Conservation (phyloP, 2,329 filamentous ascomycete species). For the Penicillium aurantiogriseum region DNA sequence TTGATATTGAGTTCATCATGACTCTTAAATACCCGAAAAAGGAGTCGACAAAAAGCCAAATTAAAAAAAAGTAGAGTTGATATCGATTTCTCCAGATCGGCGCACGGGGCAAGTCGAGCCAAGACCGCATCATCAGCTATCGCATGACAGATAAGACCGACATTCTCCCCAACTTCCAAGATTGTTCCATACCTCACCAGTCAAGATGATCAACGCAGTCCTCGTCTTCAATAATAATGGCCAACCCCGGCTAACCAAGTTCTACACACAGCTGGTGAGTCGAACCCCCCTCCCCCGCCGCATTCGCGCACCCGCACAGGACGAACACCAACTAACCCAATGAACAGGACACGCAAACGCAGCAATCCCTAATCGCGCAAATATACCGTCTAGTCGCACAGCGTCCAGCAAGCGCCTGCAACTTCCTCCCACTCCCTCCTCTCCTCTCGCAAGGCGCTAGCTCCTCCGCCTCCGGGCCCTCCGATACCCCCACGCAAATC, state of each 20-base stretch:
- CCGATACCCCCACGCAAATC: constrained; percentile 89
- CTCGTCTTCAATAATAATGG: constrained; percentile 98
- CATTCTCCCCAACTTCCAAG: background rate
- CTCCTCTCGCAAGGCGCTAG: constrained; percentile 56
- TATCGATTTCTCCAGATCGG: constrained; percentile 21
- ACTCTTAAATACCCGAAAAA: background rate
- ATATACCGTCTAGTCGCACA: constrained; percentile 96
- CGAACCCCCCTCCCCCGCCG: background rate
- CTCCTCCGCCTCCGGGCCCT: constrained; percentile 57
- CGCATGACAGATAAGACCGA: constrained; percentile 14
- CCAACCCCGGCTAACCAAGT: constrained; percentile 94
- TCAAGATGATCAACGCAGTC: constrained; percentile 92
- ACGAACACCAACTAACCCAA: constrained; percentile 7
- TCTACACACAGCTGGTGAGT: constrained; percentile 90
- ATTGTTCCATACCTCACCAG: background rate
- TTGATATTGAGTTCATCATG: constrained; percentile 8
- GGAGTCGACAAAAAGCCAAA: background rate
- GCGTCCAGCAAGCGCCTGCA: constrained; percentile 87
- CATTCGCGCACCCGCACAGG: background rate
- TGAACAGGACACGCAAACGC: constrained; percentile 85
- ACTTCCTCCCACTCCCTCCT: constrained; percentile 83
- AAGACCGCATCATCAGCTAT: constrained; percentile 11
- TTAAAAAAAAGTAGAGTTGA: background rate
- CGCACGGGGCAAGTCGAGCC: constrained; percentile 21
- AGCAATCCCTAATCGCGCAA: constrained; percentile 93